These are phyloP conservation scores for Zygoascus bituminiphila DNA, from an alignment of 805 yeast species.

Conservation along the genomic window DNA sequence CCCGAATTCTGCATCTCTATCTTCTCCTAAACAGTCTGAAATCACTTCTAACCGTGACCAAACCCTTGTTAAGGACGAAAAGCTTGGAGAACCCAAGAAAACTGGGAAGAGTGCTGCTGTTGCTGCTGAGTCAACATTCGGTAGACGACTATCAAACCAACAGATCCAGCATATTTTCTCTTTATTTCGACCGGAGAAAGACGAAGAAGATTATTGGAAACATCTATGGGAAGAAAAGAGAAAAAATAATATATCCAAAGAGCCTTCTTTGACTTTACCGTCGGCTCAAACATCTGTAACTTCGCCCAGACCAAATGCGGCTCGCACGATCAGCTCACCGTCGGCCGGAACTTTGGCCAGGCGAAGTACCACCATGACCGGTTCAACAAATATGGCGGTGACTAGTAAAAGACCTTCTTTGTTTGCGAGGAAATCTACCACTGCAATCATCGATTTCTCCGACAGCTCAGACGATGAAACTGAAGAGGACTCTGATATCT, in stretches of 20 bases:
- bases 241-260: too few relatives aligned
- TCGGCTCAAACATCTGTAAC: too few relatives aligned
- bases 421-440: neutral
- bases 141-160: conserved; percentile 15
- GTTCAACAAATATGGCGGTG: neutral
- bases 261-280: too few relatives aligned
- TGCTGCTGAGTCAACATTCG: too few relatives aligned
- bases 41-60: neutral
- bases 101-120: neutral
- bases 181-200: conserved; percentile 17
- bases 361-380: neutral
- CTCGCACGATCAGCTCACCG: neutral
- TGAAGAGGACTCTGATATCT: neutral
- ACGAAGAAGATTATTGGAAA: conserved; percentile 12
- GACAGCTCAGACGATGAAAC: neutral
- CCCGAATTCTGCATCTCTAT: neutral
- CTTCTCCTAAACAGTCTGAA: neutral
- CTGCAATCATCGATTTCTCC: neutral
- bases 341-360: neutral
- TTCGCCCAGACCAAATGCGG: too few relatives aligned
- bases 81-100: neutral
- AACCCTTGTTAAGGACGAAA: neutral
- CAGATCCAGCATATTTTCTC: conserved; percentile 21
- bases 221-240: conserved; percentile 2
- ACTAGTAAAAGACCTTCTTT: neutral